These are phyloP conservation scores for Petunia axillaris DNA, from an alignment of 257 asterid genomes.

Conservation along the genomic window DNA sequence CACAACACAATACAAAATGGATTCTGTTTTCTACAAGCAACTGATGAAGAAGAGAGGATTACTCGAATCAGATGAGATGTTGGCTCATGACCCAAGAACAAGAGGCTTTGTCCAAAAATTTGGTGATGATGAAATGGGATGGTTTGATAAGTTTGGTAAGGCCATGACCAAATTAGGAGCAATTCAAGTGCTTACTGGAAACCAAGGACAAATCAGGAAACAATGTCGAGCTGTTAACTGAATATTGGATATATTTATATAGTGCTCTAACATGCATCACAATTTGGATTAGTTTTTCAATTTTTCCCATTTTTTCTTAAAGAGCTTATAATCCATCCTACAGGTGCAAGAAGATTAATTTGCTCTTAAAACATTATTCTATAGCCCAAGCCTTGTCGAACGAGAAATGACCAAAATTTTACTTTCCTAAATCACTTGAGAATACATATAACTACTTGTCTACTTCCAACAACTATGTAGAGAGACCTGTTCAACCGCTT, in stretches of 20 bases:
- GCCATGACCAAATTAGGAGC: constrained; percentile 46
- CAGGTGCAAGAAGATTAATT: constrained; percentile 1
- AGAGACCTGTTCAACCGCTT: too few species aligned
- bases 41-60: constrained; percentile 46
- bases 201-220: constrained; percentile 61
- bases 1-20: constrained; percentile 54
- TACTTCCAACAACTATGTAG: too few species aligned
- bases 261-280: constrained; percentile 9
- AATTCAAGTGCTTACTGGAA: constrained; percentile 54
- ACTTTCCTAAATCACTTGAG: neutral
- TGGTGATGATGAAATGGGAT: constrained; percentile 49
- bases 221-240: constrained; percentile 57
- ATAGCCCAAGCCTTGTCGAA: neutral
- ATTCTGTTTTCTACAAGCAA: constrained; percentile 52
- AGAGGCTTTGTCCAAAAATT: constrained; percentile 35
- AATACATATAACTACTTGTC: too few species aligned
- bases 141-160: constrained; percentile 46
- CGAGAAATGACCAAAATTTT: neutral
- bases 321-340: neutral
- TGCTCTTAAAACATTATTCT: neutral
- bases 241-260: neutral
- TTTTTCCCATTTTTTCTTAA: neutral
- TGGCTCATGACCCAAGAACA: constrained; percentile 42
- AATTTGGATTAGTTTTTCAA: neutral
- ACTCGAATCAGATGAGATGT: constrained; percentile 58